phyloP scores from a whole-genome alignment of 106 monocot species.

The Allium sativum region DNA sequence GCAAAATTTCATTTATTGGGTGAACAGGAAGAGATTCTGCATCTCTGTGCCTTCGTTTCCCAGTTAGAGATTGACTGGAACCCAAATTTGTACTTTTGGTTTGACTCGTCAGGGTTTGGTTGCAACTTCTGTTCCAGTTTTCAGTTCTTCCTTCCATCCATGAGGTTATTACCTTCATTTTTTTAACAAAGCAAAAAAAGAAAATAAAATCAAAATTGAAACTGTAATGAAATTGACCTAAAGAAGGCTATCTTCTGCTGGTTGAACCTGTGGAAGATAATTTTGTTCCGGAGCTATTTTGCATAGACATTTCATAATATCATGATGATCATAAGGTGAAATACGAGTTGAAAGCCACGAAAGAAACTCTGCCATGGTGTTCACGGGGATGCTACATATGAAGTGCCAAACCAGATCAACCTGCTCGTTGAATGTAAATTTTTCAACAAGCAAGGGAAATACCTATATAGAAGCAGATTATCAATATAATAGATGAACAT shows the following conservation, averaged over 20 bases:
- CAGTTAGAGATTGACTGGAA: constrained; percentile 21
- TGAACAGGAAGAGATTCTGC: constrained; percentile 20
- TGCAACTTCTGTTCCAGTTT: neutral
- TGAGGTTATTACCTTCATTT: constrained; percentile 61
- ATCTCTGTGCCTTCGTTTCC: constrained; percentile 53
- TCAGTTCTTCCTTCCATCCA: constrained; percentile 62
- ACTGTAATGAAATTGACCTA: neutral
- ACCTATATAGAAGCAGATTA: constrained; percentile 25
- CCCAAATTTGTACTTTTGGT: constrained; percentile 14
- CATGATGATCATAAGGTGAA: constrained; percentile 57
- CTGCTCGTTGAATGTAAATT: constrained; percentile 83
- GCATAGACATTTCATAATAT: constrained; percentile 57
- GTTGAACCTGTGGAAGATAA: constrained; percentile 72
- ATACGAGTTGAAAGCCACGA: constrained; percentile 77
- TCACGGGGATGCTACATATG: constrained; percentile 85
- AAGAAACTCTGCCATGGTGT: constrained; percentile 76
- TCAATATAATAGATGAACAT: no score
- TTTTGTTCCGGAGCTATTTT: constrained; percentile 74
- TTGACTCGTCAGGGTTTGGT: constrained; percentile 6
- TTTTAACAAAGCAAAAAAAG: neutral
- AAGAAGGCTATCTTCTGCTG: neutral
- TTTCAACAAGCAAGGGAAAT: constrained; percentile 73
- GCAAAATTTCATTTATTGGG: constrained; percentile 85
- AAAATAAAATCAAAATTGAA: neutral
- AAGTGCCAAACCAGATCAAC: constrained; percentile 90